Base-by-base conservation (phyloP, 768 basidiomycete species). In the Cyathus striatus region DNA sequence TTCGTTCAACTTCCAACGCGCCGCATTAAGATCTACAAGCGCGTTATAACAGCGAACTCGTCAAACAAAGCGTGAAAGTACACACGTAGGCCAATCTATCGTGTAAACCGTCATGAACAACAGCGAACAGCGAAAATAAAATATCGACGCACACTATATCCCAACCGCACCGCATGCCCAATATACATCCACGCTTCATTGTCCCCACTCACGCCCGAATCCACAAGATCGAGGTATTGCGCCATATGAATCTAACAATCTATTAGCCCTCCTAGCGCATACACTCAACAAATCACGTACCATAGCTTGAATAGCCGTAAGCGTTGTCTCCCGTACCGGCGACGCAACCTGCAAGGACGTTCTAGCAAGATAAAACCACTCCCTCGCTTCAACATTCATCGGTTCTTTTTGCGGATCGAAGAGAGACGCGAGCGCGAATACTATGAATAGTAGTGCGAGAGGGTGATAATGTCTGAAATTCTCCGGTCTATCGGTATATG, bases 361-460 rank as follows among this genome's bases (percentile, higher is more conserved):
- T 1, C 77, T 71, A 2, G 83, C 67, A 5, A 88, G 60, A 38
- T 78, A 62, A 49, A 79, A 81, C 52, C 79, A 88, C 40, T 83
- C 79, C 27, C 78, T 67, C 6, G 83, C 75, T 42, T 79, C 73
- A 12, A 71, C 54, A 5, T 73, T 66, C 50, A 73, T 75, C 27
- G 78, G 64, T 1, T 70, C 69, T 5, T 59, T 56, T 38, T 62
- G 53, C 4, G 70, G 66, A 52, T 85, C 81, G 48, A 85, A 79
- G n/a, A 86, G 64, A 0, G 72, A 62, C 0, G 75, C 85, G 20
- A 89, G 68, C 4, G 84, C 76, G 48, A 90, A 79, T 10, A 87
- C 58, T 33, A 74, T 72, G 54, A 81, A 85, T 16, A 89, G 66
- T 21, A 88, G 67, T 0, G 83, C 69, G 13, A 86, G 62, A 1